Evolutionary conservation across 2,329 filamentous ascomycete genomes (phyloP).

Genomic region (Talaromyces sp.): DNA sequence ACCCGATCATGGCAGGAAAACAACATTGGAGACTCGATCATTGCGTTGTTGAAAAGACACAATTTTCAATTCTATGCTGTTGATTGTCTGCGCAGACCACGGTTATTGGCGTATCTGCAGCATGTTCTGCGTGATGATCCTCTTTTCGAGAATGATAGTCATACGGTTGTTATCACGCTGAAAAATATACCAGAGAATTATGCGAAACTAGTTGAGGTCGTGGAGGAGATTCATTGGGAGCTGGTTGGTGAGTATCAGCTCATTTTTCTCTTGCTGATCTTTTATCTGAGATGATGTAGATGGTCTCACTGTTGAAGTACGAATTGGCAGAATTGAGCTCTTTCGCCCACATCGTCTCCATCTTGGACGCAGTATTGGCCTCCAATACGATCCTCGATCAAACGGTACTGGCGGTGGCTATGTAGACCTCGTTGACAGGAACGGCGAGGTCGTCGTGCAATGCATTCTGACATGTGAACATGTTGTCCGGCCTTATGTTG

Average conservation of each 20-base stretch:
- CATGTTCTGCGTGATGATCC: not conserved
- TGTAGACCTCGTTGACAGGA: slow-evolving; percentile 3
- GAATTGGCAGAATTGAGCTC: not conserved
- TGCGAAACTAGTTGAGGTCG: not conserved
- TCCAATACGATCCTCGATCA: not conserved
- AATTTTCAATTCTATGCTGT: slow-evolving; percentile 3
- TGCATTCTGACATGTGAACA: slow-evolving; percentile 13
- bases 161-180: slow-evolving; percentile 13
- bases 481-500: slow-evolving; percentile 5
- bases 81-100: slow-evolving; percentile 7
- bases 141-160: not conserved
- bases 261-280: not conserved
- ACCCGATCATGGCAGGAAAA: not conserved
- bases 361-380: slow-evolving; percentile 8
- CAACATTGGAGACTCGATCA: not conserved
- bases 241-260: not conserved
- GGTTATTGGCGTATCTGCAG: not conserved
- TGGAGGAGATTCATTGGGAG: slow-evolving; percentile 6
- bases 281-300: not conserved
- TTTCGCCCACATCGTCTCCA: not conserved
- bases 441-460: not conserved
- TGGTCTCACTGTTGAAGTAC: slow-evolving; percentile 5
- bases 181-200: not conserved
- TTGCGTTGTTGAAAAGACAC: not conserved
- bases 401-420: slow-evolving; percentile 12